phyloP scores from a whole-genome alignment of 2,329 filamentous ascomycete species.

The Pseudocercospora eumusae region DNA sequence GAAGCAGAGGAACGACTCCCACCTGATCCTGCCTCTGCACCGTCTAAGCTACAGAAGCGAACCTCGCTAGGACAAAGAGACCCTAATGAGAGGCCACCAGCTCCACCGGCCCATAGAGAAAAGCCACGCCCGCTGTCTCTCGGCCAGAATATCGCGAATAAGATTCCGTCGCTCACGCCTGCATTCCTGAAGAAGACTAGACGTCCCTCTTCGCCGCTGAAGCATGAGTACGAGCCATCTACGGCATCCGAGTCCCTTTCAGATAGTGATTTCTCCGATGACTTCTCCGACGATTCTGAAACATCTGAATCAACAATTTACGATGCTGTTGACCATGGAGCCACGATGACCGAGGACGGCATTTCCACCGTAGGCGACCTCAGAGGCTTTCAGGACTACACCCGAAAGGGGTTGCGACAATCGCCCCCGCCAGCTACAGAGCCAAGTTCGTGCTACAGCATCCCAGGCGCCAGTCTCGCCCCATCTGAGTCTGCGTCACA shows the following conservation, averaged over 20 bases:
- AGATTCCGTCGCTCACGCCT: constrained; percentile 40
- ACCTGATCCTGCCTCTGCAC: constrained; percentile 37
- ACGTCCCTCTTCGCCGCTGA: constrained; percentile 85
- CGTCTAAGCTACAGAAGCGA: constrained; percentile 41
- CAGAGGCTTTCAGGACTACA: constrained; percentile 39
- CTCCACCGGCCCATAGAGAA: constrained; percentile 36
- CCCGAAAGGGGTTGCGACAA: constrained; percentile 39
- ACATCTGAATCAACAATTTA: constrained; percentile 58
- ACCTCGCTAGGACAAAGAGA: constrained; percentile 21
- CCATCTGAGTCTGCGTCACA: constrained; percentile 84
- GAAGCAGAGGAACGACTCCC: constrained; percentile 11
- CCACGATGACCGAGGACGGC: constrained; percentile 18
- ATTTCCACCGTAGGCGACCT: constrained; percentile 38
- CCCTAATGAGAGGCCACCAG: constrained; percentile 29
- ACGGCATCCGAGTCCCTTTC: constrained; percentile 64
- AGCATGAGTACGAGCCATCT: constrained; percentile 95
- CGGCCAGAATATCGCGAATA: constrained; percentile 31
- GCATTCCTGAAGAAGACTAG: constrained; percentile 55
- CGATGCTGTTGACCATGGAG: constrained; percentile 45
- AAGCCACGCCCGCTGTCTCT: constrained; percentile 30
- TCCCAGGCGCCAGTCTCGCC: constrained; percentile 50
- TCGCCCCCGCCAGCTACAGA: constrained; percentile 30
- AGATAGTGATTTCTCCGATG: constrained; percentile 57
- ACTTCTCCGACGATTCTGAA: constrained; percentile 49
- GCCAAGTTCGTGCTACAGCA: constrained; percentile 18